Percentiles rank a stretch among this genome's conserved stretches.
These are phyloP conservation scores for Fusarium pseudograminearum DNA, from an alignment of 2,329 filamentous ascomycete species.

Conservation along the genomic window DNA sequence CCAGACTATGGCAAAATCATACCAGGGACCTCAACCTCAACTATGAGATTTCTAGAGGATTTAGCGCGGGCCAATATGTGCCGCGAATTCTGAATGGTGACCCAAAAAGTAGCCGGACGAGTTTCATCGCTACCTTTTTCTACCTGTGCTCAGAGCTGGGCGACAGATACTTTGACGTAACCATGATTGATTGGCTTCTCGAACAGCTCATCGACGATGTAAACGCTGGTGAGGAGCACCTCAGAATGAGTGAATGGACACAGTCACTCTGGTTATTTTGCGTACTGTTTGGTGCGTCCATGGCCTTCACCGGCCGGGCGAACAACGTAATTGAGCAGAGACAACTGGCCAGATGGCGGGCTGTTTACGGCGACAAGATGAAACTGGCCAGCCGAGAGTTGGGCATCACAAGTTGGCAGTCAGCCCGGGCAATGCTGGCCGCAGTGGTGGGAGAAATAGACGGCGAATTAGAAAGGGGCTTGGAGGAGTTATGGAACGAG, in stretches of 20 bases:
- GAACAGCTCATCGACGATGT: conserved; percentile 61
- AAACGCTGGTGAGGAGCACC: conserved; percentile 55
- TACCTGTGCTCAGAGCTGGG: conserved; percentile 61
- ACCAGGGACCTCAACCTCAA: conserved; percentile 53
- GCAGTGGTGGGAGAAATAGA: conserved; percentile 57
- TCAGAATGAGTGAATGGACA: conserved; percentile 57
- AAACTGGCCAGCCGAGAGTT: conserved; percentile 55
- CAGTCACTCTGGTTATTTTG: conserved; percentile 61
- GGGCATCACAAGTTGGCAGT: conserved; percentile 55
- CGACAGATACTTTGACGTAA: conserved; percentile 56
- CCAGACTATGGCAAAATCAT: conserved; percentile 54
- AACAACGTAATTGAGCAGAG: conserved; percentile 52
- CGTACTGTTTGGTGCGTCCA: conserved; percentile 59
- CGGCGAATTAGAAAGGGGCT: conserved; percentile 55
- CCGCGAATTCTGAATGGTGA: conserved; percentile 53
- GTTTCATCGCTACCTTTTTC: conserved; percentile 61
- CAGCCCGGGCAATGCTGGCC: conserved; percentile 53
- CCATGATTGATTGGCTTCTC: conserved; percentile 60
- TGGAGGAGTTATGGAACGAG: conserved; percentile 58
- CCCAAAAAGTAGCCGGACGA: conserved; percentile 56
- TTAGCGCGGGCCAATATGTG: conserved; percentile 50
- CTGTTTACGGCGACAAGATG: conserved; percentile 57
- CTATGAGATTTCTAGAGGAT: conserved; percentile 54
- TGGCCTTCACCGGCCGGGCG: conserved; percentile 54
- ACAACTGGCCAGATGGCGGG: conserved; percentile 55